These are phyloP conservation scores for Erythrophleum fordii DNA, from an alignment of 306 rosid genomes.

Conservation along the genomic window DNA sequence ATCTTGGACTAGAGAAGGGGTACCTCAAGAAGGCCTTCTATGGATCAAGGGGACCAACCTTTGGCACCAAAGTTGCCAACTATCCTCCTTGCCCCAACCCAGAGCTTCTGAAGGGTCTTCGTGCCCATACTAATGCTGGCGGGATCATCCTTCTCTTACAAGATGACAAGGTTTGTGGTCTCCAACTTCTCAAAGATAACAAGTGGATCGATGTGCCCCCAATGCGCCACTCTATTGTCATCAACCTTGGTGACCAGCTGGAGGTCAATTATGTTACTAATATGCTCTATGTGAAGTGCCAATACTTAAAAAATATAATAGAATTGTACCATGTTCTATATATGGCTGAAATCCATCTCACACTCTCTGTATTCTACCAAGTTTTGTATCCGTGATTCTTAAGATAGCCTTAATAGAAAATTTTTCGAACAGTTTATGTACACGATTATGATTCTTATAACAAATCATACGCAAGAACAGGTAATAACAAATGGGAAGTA, in stretches of 20 bases:
- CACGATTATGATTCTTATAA: no score
- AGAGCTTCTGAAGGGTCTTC: constrained; percentile 65
- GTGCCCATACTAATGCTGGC: constrained; percentile 77
- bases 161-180: constrained; percentile 70
- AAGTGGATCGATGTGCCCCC: constrained; percentile 69
- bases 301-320: no score
- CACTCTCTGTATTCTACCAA: no score
- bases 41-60: constrained; percentile 67
- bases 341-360: no score
- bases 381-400: no score
- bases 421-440: no score
- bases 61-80: constrained; percentile 71
- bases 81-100: constrained; percentile 70
- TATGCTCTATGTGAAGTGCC: no score
- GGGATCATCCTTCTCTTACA: constrained; percentile 70
- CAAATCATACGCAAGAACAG: no score
- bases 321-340: no score
- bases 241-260: constrained; percentile 67
- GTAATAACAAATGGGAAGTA: constrained; percentile 72
- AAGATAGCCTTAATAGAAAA: no score
- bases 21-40: constrained; percentile 44
- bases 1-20: constrained; percentile 55
- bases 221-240: constrained; percentile 65
- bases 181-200: constrained; percentile 63
- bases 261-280: constrained; percentile 45